Percentiles rank a stretch among this genome's conserved stretches.
Conservation (phyloP, 306 rosid genomes). For the Rosa multiflora region DNA sequence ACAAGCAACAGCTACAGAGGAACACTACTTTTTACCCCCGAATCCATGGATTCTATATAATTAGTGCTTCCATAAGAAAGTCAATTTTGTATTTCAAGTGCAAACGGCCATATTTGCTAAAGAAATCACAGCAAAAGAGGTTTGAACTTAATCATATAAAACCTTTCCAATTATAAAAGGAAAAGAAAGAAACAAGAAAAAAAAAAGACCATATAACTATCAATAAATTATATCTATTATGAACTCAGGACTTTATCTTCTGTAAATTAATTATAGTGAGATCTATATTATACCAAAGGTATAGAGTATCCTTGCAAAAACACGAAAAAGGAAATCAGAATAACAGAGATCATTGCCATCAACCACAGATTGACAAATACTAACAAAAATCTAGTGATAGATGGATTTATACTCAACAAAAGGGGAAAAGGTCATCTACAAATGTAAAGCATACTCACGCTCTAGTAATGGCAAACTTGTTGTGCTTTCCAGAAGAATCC, state of each 20-base stretch:
- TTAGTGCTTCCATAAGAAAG: neutral
- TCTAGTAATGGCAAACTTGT: constrained; percentile 77
- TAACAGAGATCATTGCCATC: neutral
- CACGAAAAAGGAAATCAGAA: neutral
- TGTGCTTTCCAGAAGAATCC: constrained; percentile 98
- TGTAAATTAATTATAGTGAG: neutral
- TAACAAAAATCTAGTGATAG: neutral
- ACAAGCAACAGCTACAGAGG: neutral
- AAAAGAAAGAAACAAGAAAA: no score
- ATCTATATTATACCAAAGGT: neutral
- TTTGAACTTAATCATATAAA: neutral
- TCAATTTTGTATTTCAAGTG: neutral
- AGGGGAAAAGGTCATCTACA: constrained; percentile 10
- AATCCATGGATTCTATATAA: neutral
- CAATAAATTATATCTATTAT: neutral
- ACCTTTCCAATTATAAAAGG: neutral
- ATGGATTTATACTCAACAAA: neutral
- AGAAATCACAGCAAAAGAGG: neutral
- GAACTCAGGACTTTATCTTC: neutral
- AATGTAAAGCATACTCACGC: constrained; percentile 53
- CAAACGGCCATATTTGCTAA: neutral
- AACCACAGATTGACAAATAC: constrained; percentile 8
- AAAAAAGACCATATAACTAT: neutral
- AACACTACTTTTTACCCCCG: neutral
- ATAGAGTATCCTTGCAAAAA: neutral